Percentiles rank a stretch among this genome's conserved stretches.
Evolutionary conservation across 2,329 filamentous ascomycete genomes (phyloP).

Genomic region (Bipolaris sorokiniana): DNA sequence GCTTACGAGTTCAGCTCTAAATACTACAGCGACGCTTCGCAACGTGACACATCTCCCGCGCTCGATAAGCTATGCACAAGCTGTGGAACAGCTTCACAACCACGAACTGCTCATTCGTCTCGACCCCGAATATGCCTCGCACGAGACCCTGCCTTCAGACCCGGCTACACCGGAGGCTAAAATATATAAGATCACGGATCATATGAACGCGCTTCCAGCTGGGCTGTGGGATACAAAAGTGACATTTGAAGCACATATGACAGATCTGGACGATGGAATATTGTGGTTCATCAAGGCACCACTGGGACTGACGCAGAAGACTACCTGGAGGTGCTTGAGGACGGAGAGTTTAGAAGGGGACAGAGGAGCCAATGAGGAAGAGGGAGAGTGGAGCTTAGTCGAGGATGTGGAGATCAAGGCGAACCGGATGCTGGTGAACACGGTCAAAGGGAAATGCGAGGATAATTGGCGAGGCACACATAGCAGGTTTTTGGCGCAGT

Average conservation of each 20-base stretch:
- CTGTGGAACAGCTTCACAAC: conserved; percentile 33
- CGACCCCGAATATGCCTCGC: conserved; percentile 46
- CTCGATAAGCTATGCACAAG: conserved; percentile 22
- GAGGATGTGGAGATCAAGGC: conserved; percentile 48
- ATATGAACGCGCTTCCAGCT: conserved; percentile 45
- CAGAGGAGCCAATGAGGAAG: conserved; percentile 15
- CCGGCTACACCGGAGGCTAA: conserved; percentile 33
- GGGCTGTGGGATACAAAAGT: conserved; percentile 48
- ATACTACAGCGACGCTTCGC: conserved; percentile 40
- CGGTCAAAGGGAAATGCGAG: conserved; percentile 48
- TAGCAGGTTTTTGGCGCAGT: conserved; percentile 35
- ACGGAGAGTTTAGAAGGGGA: conserved; percentile 22
- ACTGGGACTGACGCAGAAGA: conserved; percentile 42
- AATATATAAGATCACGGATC: conserved; percentile 47
- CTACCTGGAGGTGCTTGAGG: conserved; percentile 40
- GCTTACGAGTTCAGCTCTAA: conserved; percentile 35
- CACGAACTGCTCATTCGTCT: conserved; percentile 47
- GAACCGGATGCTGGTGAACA: conserved; percentile 41
- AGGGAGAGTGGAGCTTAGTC: conserved; percentile 41
- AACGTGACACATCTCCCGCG: conserved; percentile 44
- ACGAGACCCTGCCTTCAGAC: conserved; percentile 36
- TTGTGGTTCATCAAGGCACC: conserved; percentile 47
- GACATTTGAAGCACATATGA: conserved; percentile 44
- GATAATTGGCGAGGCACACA: conserved; percentile 45
- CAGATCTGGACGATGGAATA: conserved; percentile 42